Evolutionary conservation across 176 grass and related monocot species (phyloP).

Genomic region (Hsuehochloa calcarea): DNA sequence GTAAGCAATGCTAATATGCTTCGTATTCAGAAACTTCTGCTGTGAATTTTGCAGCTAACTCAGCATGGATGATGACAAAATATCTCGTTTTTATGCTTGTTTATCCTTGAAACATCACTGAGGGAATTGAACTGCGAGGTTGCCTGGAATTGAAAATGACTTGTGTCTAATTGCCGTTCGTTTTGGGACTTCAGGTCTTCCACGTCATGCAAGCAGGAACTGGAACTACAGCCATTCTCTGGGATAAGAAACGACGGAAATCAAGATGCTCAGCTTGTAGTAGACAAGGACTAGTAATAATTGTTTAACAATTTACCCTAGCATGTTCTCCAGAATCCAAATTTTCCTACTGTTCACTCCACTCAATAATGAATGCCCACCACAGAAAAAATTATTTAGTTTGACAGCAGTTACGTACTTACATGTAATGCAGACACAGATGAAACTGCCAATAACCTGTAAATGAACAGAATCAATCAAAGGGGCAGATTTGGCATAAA

Average conservation of each 20-base stretch:
- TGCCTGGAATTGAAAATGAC: not conserved
- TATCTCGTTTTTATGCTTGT: not conserved
- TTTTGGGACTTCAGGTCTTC: slow-evolving; percentile 8
- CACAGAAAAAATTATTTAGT: not conserved
- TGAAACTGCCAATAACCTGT: not conserved
- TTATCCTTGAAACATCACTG: not conserved
- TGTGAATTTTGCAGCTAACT: not conserved
- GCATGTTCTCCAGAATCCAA: not conserved
- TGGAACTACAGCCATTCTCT: slow-evolving; percentile 33
- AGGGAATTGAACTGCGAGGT: not conserved
- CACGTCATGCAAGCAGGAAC: slow-evolving; percentile 24
- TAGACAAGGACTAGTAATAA: slow-evolving; percentile 35
- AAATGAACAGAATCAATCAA: not conserved
- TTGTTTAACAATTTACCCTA: not conserved
- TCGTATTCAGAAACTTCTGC: not conserved
- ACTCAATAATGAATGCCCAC: not conserved
- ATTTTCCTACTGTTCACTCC: not conserved
- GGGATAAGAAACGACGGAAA: not conserved
- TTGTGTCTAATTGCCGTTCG: not conserved
- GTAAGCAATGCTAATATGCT: slow-evolving; percentile 6
- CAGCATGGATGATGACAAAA: not conserved
- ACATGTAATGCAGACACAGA: not conserved
- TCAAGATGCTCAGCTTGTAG: not conserved
- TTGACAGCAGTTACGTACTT: not conserved
- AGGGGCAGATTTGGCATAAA: not conserved